Conservation (phyloP, 768 basidiomycete species). For the Leccinum ochraceum region DNA sequence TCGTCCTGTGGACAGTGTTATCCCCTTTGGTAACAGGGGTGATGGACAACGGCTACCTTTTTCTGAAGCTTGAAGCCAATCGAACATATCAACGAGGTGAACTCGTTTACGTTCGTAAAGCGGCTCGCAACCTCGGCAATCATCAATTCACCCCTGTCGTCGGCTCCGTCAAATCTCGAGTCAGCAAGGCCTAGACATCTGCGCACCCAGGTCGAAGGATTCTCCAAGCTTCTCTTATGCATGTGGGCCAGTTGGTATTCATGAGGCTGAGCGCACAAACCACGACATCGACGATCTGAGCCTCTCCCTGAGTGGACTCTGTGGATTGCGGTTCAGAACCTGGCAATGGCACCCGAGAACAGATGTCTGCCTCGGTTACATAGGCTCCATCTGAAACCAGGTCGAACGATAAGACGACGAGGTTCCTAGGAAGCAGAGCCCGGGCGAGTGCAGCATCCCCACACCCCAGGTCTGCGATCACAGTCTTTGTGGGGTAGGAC, state of each 20-base stretch:
- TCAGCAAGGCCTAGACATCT: conserved; percentile 2
- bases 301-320: conserved; percentile 50
- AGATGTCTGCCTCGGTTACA: conserved; percentile 91
- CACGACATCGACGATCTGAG: conserved; percentile 84
- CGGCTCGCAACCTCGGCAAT: conserved; percentile 91
- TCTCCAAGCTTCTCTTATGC: conserved; percentile 87
- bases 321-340: conserved; percentile 59
- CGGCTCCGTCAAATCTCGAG: conserved; percentile 10
- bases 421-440: conserved; percentile 65
- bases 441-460: conserved; percentile 90
- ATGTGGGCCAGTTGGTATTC: conserved; percentile 95
- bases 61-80: conserved; percentile 73
- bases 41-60: conserved; percentile 49
- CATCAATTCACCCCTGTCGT: conserved; percentile 70
- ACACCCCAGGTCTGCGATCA: conserved; percentile 93
- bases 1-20: conserved; percentile 55
- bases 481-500: conserved; percentile 59
- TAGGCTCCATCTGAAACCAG: conserved; percentile 71
- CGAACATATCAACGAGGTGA: conserved; percentile 58
- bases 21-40: conserved; percentile 1
- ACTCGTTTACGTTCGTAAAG: conserved; percentile 67
- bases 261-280: conserved; percentile 96
- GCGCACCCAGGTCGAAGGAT: conserved; percentile 81
- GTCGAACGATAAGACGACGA: conserved; percentile 77
- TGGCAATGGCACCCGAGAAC: conserved; percentile 77